Base-by-base conservation (phyloP, 495 filamentous ascomycete species). In the Tuber brumale region DNA sequence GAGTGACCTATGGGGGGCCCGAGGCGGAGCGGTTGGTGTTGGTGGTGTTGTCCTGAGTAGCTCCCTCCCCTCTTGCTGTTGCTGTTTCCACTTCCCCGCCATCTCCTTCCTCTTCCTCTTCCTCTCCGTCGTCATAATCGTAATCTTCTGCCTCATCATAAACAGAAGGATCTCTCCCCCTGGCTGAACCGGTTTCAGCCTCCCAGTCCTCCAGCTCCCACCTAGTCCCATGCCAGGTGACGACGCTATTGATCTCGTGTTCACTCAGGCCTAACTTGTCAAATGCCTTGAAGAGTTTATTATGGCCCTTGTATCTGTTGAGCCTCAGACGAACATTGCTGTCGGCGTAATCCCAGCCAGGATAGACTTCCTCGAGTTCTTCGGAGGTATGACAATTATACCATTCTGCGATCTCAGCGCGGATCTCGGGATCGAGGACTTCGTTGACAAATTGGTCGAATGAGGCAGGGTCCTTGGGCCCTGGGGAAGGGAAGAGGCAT, bases 261-360 rank as follows among this genome's bases (percentile, higher is more conserved):
- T 69, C 70, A 37, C 76, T 79, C n/a, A 80, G 73, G 69, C 75
- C 78, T 6, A 77, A 76, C 73, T 80, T 80, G 73, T 80, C 78
- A n/a, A 80, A 80, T 43, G 78, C 78, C 43, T 74, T 76, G 43
- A 79, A 80, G 37, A 80, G 77, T n/a, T 51, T 51, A 16, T 70
- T 75, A 69, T 80, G 78, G 23, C 48, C 72, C 14, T 73, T 70
- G 70, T 80, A 80, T 23, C 78, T 73, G 21, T 70, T 77, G n/a
- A 80, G 61, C 42, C 78, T 74, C 78, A 79, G 79, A 46, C 78
- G 78, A 31, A 79, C 70, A 37, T 70, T 71, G 10, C 42, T 69
- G 18, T 71, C 79, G 41, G 76, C 79, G 41, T 80, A 80, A 41
- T 80, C 78, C 78, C 76, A 80, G 42, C 78, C 78, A 7, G 78